Evolutionary conservation across 2,329 filamentous ascomycete species (phyloP).

Genomic region (Neoascochyta sp.): DNA sequence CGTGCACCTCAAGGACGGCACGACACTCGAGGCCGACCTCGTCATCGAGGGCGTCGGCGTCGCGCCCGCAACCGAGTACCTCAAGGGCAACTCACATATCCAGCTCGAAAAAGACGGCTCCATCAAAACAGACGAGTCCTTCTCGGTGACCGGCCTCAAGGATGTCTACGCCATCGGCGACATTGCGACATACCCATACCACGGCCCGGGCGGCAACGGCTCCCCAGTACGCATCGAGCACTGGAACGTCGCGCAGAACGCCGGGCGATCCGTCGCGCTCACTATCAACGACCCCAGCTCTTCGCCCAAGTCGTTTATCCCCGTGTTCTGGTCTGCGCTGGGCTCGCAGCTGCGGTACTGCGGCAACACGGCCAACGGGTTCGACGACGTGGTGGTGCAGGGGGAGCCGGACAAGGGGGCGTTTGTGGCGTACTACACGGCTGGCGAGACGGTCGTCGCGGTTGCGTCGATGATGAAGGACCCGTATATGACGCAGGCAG

Average conservation of each 20-base stretch:
- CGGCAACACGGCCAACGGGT: conserved; percentile 78
- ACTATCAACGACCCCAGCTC: conserved; percentile 67
- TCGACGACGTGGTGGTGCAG: conserved; percentile 77
- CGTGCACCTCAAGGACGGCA: conserved; percentile 81
- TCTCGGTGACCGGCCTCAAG: conserved; percentile 69
- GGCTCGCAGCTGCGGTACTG: conserved; percentile 89
- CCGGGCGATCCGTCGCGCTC: conserved; percentile 73
- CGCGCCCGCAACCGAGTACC: conserved; percentile 75
- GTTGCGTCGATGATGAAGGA: conserved; percentile 89
- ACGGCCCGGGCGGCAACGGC: conserved; percentile 78
- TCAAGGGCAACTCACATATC: conserved; percentile 67
- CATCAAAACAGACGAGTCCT: conserved; percentile 73
- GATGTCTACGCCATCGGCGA: conserved; percentile 93
- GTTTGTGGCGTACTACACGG: conserved; percentile 86
- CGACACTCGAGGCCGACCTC: conserved; percentile 76
- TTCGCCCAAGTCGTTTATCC: conserved; percentile 71
- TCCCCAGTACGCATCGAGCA: conserved; percentile 82
- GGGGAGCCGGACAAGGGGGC: conserved; percentile 68
- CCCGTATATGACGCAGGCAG: conserved; percentile 65
- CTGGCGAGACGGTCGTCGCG: conserved; percentile 81
- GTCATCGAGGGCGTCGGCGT: conserved; percentile 92
- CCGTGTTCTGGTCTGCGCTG: conserved; percentile 94
- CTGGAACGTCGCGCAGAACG: conserved; percentile 97
- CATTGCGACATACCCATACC: conserved; percentile 91
- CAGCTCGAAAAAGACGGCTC: conserved; percentile 81